These are phyloP conservation scores for Tricholomella constricta DNA, from an alignment of 768 basidiomycete species.

Conservation along the genomic window DNA sequence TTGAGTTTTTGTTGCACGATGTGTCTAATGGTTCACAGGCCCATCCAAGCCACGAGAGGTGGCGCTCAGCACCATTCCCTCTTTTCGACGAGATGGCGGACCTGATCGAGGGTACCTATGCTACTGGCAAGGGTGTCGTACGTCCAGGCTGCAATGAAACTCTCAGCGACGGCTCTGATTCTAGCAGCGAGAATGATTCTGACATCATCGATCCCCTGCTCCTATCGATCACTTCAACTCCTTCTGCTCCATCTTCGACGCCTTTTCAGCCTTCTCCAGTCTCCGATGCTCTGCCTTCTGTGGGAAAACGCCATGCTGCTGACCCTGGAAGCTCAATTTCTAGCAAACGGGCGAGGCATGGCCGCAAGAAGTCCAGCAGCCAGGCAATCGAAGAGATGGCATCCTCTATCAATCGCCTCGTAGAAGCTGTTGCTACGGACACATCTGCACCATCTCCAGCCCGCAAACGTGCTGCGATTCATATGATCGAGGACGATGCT, in stretches of 20 bases:
- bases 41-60: constrained; percentile 17
- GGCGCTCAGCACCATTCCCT: constrained; percentile 24
- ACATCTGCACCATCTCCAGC: constrained; percentile 9
- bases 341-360: neutral
- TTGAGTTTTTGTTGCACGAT: constrained; percentile 2
- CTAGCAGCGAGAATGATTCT: neutral
- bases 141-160: constrained; percentile 6
- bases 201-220: neutral
- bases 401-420: constrained; percentile 19
- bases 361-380: constrained; percentile 8
- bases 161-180: neutral
- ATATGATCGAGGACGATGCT: constrained; percentile 19
- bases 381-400: constrained; percentile 15
- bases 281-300: neutral
- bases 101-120: constrained; percentile 16
- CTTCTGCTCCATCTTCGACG: neutral
- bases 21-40: constrained; percentile 7
- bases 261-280: neutral
- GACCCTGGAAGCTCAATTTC: no score
- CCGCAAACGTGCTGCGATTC: constrained; percentile 12
- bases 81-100: constrained; percentile 21
- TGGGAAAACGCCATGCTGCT: no score
- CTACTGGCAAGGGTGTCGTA: constrained; percentile 14
- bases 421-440: constrained; percentile 12
- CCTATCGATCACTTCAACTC: neutral